Percentiles rank a stretch among this genome's conserved stretches.
phyloP scores from a whole-genome alignment of 2,329 filamentous ascomycete genomes.

The Fusarium equiseti region DNA sequence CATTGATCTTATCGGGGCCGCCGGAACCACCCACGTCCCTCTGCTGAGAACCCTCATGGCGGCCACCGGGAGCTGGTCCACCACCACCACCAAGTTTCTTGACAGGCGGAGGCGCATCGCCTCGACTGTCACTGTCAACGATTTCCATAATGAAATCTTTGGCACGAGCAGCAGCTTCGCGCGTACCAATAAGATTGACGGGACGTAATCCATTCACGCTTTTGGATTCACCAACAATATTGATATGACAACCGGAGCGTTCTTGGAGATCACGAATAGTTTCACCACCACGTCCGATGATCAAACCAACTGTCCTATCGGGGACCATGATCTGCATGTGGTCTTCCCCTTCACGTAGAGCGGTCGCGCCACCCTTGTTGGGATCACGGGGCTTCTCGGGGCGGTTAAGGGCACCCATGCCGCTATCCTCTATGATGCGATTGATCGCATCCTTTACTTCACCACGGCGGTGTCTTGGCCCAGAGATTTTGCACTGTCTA shows the following conservation, averaged over 20 bases:
- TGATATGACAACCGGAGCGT: constrained; percentile 92
- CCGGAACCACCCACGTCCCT: constrained; percentile 56
- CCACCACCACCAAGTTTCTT: constrained; percentile 45
- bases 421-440: constrained; percentile 85
- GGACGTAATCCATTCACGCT: constrained; percentile 90
- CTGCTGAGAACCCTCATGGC: constrained; percentile 48
- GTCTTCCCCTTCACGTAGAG: constrained; percentile 82
- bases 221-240: constrained; percentile 93
- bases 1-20: constrained; percentile 77
- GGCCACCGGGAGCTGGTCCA: constrained; percentile 43
- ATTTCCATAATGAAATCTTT: constrained; percentile 94
- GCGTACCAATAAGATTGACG: constrained; percentile 88
- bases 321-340: constrained; percentile 95
- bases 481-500: constrained; percentile 88
- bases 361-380: constrained; percentile 55
- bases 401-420: constrained; percentile 63
- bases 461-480: constrained; percentile 75
- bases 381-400: constrained; percentile 57
- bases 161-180: constrained; percentile 78
- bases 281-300: constrained; percentile 93
- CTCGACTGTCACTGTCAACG: constrained; percentile 87
- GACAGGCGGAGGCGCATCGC: constrained; percentile 56
- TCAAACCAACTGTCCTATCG: constrained; percentile 90
- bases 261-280: constrained; percentile 94
- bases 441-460: constrained; percentile 87